These are phyloP conservation scores for Neurospora cerealis DNA, from an alignment of 495 filamentous ascomycete genomes.

Conservation along the genomic window DNA sequence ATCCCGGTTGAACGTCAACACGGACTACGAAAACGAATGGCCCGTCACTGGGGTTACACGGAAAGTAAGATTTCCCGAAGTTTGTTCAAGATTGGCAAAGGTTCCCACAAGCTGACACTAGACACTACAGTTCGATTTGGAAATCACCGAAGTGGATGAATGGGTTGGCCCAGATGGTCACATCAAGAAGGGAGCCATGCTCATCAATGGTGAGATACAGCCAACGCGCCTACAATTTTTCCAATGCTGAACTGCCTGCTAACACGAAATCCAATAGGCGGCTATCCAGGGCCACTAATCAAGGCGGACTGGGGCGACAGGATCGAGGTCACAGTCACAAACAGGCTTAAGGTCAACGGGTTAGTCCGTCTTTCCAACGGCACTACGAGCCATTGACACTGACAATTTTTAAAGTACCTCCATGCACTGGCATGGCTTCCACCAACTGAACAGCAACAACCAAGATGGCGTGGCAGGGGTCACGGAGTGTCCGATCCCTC, in stretches of 20 bases:
- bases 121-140: constrained; percentile 12
- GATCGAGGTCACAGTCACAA: constrained; percentile 13
- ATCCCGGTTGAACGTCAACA: background rate
- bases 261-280: background rate
- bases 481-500: constrained; percentile 34
- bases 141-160: constrained; percentile 9
- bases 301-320: constrained; percentile 25
- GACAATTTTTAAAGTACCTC: constrained; percentile 1
- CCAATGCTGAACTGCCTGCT: background rate
- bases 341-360: constrained; percentile 15
- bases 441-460: constrained; percentile 25
- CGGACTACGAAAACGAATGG: constrained; percentile 3
- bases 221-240: background rate
- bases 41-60: background rate
- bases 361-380: background rate
- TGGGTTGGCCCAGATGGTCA: constrained; percentile 27
- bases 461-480: constrained; percentile 29
- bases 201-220: constrained; percentile 24
- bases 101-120: background rate
- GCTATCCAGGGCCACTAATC: constrained; percentile 13
- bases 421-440: constrained; percentile 22
- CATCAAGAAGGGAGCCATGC: constrained; percentile 14
- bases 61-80: background rate
- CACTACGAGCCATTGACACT: background rate
- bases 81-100: too few relatives aligned